Base-by-base conservation (phyloP, 306 rosid genomes). In the Malus sylvestris region DNA sequence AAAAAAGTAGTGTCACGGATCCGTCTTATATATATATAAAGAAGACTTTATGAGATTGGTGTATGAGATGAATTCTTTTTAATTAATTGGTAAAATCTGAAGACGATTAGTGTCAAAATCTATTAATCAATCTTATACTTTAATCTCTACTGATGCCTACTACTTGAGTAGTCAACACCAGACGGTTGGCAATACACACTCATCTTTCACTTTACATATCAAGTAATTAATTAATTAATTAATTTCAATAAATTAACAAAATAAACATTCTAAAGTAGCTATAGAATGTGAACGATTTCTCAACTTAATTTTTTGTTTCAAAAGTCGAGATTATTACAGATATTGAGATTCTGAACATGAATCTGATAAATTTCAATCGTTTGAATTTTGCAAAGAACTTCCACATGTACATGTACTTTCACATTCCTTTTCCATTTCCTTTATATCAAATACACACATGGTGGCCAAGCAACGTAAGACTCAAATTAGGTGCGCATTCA, bases 121-220 rank as follows among this genome's bases (percentile, higher is more conserved):
- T 72, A 9, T 33, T 52, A 11, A 58, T 61, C 4, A 13, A 8
- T 35, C 67, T n/a, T 8, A n/a, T 10, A 20, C 27, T 57, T 57
- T 8, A 20, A n/a, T 57, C 62, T 20, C 29, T n/a, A 57, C 23
- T 57, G 13, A 1, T 8, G 23, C n/a, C 27, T 22, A n/a, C 62
- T n/a, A 72, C 58, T 35, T 23, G 40, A 38, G 68, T 59, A 23
- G 76, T 73, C 76, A 73, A 73, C 57, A 73, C 57, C 57, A 73
- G 15, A 58, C 23, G 67, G 62, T 35, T 35, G 25, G 55, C 40
- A 72, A 58, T 40, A 14, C 67, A 72, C 40, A n/a, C 52, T 7
- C 6, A 6, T 71, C 63, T 40, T 33, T 33, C 25, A 55, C 65
- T 71, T 33, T 55, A 71, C 18, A 20, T 46, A 53, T 71, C 45